These are phyloP conservation scores for Byssothecium circinans DNA, from an alignment of 2,329 filamentous ascomycete species.

Conservation along the genomic window DNA sequence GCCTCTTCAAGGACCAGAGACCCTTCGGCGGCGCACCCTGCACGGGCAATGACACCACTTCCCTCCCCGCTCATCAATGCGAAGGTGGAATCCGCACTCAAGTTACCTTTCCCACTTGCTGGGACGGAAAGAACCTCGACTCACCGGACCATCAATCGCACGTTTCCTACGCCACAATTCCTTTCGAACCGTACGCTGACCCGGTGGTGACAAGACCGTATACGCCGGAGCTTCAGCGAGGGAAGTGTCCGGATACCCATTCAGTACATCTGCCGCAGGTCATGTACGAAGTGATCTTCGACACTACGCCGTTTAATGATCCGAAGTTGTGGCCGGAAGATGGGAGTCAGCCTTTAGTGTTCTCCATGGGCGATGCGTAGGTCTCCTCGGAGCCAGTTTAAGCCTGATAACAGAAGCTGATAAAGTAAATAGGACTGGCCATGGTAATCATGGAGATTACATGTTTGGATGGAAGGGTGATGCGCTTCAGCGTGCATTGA, in stretches of 20 bases:
- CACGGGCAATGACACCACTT: slow-evolving; percentile 42
- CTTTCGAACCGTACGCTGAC: slow-evolving; percentile 30
- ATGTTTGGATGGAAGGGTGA: slow-evolving; percentile 36
- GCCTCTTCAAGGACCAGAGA: slow-evolving; percentile 12
- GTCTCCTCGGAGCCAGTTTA: slow-evolving; percentile 6
- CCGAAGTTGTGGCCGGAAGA: slow-evolving; percentile 26
- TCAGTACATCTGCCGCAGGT: slow-evolving; percentile 51
- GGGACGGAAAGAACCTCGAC: slow-evolving; percentile 55
- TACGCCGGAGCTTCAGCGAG: slow-evolving; percentile 28
- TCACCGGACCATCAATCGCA: slow-evolving; percentile 59
- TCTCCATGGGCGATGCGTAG: slow-evolving; percentile 36
- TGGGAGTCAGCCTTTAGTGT: slow-evolving; percentile 35
- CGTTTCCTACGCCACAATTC: slow-evolving; percentile 44
- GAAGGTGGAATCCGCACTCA: slow-evolving; percentile 46
- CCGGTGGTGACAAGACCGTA: slow-evolving; percentile 21
- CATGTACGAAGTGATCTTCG: slow-evolving; percentile 52
- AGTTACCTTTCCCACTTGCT: slow-evolving; percentile 54
- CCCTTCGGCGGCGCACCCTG: slow-evolving; percentile 20
- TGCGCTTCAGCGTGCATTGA: slow-evolving; percentile 29
- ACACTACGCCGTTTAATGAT: slow-evolving; percentile 39
- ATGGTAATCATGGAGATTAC: slow-evolving; percentile 30
- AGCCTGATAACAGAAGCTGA: neutral
- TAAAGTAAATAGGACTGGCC: slow-evolving; percentile 23
- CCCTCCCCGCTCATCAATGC: slow-evolving; percentile 43
- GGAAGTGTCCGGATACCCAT: slow-evolving; percentile 46